These are phyloP conservation scores for Volvox carteri DNA, from an alignment of 163 green algal species.

Conservation along the genomic window DNA sequence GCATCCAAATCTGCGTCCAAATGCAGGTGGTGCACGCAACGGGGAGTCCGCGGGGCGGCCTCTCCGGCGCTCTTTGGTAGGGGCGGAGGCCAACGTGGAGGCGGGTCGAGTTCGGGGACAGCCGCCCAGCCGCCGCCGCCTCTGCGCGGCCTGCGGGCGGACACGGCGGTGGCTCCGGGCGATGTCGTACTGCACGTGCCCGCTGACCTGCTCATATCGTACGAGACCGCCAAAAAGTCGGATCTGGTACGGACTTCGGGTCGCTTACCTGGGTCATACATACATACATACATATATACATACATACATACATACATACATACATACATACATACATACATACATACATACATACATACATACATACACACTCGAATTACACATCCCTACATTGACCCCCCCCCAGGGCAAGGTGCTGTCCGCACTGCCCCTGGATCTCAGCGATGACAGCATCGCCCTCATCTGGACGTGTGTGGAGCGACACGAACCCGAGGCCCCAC, in stretches of 20 bases:
- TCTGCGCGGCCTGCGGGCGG: slow-evolving; percentile 58
- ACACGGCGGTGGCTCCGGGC: slow-evolving; percentile 46
- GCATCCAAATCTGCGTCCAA: no score
- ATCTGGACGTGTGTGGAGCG: slow-evolving; percentile 75
- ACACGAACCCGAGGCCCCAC: slow-evolving; percentile 58
- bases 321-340: not conserved
- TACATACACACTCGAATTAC: not conserved
- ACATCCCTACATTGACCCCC: no score
- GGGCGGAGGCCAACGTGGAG: not conserved
- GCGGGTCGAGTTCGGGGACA: not conserved
- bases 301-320: not conserved
- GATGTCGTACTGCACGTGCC: slow-evolving; percentile 56
- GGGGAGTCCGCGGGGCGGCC: not conserved
- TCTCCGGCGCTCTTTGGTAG: slow-evolving; percentile 34
- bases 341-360: no score
- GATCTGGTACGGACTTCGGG: slow-evolving; percentile 66
- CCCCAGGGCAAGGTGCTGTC: slow-evolving; percentile 51
- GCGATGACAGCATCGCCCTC: slow-evolving; percentile 62
- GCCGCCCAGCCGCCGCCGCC: not conserved
- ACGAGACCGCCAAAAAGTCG: slow-evolving; percentile 57
- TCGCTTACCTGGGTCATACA: no score
- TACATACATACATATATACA: not conserved
- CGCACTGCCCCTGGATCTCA: slow-evolving; percentile 55
- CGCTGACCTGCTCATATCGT: slow-evolving; percentile 62
- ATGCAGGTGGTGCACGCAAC: slow-evolving; percentile 46